Evolutionary conservation across 345 rosid species (phyloP).

Genomic region (Anastatica hierochuntica): DNA sequence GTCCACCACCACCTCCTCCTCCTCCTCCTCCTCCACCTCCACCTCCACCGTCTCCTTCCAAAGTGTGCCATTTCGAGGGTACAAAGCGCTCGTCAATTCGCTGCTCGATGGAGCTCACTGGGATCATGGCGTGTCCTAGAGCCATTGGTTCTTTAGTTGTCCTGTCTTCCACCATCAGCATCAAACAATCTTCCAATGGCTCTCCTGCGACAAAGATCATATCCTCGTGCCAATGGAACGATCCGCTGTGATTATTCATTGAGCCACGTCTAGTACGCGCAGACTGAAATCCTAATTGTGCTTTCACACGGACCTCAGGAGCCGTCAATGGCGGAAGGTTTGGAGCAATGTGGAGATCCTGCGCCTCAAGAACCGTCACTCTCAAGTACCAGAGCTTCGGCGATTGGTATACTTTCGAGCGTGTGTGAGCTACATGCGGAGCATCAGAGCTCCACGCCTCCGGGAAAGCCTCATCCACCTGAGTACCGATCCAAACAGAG

Average conservation of each 20-base stretch:
- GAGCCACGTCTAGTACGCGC: slow-evolving; percentile 69
- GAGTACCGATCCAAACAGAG: slow-evolving; percentile 91
- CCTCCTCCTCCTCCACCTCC: too few species aligned
- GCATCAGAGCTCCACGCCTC: slow-evolving; percentile 91
- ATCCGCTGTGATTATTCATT: slow-evolving; percentile 56
- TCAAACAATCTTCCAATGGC: slow-evolving; percentile 70
- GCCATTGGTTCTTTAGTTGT: slow-evolving; percentile 43
- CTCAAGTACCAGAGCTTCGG: slow-evolving; percentile 94
- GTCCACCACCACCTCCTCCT: slow-evolving; percentile 11
- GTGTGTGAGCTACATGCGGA: slow-evolving; percentile 72
- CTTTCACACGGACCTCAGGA: slow-evolving; percentile 77
- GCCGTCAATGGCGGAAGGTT: slow-evolving; percentile 78
- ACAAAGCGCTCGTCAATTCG: slow-evolving; percentile 70
- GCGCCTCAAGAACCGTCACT: slow-evolving; percentile 77
- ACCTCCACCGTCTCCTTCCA: slow-evolving; percentile 54
- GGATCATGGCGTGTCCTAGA: slow-evolving; percentile 53
- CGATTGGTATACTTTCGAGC: slow-evolving; percentile 91
- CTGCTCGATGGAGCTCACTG: slow-evolving; percentile 67
- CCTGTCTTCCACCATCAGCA: slow-evolving; percentile 66
- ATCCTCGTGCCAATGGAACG: slow-evolving; percentile 90
- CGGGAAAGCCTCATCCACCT: slow-evolving; percentile 87
- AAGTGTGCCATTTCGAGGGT: slow-evolving; percentile 55
- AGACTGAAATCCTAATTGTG: slow-evolving; percentile 72
- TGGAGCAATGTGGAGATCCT: slow-evolving; percentile 65
- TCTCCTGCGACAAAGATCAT: slow-evolving; percentile 84